Evolutionary conservation across 106 monocot species (phyloP).

Genomic region (Agapanthus africanus): DNA sequence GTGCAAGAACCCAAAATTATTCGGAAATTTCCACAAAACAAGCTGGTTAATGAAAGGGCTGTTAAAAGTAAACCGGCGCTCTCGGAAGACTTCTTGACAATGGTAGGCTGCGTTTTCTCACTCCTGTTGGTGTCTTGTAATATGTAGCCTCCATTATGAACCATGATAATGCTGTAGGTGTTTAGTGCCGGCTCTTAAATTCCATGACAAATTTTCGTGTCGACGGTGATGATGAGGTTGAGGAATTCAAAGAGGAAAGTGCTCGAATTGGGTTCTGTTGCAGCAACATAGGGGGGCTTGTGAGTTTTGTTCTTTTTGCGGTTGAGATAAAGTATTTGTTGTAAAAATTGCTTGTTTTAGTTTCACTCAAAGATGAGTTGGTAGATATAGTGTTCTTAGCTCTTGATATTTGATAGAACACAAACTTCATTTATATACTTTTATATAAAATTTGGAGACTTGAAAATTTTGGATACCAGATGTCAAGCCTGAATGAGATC

Average conservation of each 20-base stretch:
- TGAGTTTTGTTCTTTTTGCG: not conserved
- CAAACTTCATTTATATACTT: too few species aligned
- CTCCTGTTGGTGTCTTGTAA: not conserved
- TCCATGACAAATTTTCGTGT: too few species aligned
- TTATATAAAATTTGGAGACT: too few species aligned
- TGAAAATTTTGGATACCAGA: too few species aligned
- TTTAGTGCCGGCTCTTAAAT: not conserved
- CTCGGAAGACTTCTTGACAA: constrained; percentile 22
- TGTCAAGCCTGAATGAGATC: too few species aligned
- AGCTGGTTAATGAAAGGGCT: constrained; percentile 12
- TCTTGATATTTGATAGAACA: too few species aligned
- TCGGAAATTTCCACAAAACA: constrained; percentile 21
- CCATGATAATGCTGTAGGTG: not conserved
- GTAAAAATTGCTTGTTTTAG: not conserved
- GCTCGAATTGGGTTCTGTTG: not conserved
- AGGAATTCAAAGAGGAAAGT: not conserved
- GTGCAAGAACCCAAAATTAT: constrained; percentile 10
- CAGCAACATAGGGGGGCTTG: too few species aligned
- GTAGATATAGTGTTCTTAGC: too few species aligned
- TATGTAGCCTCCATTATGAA: not conserved
- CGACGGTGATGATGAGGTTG: not conserved
- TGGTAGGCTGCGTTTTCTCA: constrained; percentile 5
- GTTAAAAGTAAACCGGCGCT: constrained; percentile 7
- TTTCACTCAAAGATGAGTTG: too few species aligned
- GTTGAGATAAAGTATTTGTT: not conserved